Evolutionary conservation across 2,329 filamentous ascomycete species (phyloP).

Genomic region (Penicillium hesseltinei): DNA sequence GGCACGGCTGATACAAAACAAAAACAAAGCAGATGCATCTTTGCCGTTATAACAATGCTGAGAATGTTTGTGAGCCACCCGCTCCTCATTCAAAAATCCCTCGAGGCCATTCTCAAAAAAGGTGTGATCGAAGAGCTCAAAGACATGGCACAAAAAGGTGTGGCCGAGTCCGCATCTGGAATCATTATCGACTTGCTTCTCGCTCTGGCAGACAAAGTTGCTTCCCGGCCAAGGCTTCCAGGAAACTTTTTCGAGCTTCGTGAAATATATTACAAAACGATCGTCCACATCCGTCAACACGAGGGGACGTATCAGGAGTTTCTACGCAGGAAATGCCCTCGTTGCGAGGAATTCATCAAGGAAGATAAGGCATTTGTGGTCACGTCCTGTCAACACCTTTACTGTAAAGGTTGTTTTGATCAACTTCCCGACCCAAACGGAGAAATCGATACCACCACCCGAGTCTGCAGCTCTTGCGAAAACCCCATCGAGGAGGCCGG

Average conservation of each 20-base stretch:
- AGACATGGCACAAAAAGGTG: constrained; percentile 28
- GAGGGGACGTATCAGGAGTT: no score
- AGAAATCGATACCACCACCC: constrained; percentile 29
- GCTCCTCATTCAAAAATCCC: constrained; percentile 47
- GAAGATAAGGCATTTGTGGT: constrained; percentile 36
- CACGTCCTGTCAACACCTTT: constrained; percentile 56
- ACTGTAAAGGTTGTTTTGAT: constrained; percentile 52
- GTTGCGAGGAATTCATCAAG: constrained; percentile 35
- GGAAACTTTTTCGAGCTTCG: background rate
- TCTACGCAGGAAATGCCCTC: constrained; percentile 4
- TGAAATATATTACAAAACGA: accelerated
- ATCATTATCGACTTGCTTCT: background rate
- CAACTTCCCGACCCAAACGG: constrained; percentile 2
- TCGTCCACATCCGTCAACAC: background rate
- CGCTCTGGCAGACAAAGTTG: background rate
- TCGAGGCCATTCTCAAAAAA: constrained; percentile 46
- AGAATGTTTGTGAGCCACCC: constrained; percentile 53
- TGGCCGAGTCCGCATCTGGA: background rate
- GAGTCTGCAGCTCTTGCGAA: constrained; percentile 21
- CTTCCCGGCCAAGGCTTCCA: background rate
- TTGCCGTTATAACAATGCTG: constrained; percentile 51
- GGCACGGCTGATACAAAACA: background rate
- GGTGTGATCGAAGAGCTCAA: constrained; percentile 45
- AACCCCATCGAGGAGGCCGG: constrained; percentile 7
- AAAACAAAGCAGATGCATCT: constrained; percentile 40